phyloP scores from a whole-genome alignment of 2,329 filamentous ascomycete species.

The Dactylonectria estremocensis region DNA sequence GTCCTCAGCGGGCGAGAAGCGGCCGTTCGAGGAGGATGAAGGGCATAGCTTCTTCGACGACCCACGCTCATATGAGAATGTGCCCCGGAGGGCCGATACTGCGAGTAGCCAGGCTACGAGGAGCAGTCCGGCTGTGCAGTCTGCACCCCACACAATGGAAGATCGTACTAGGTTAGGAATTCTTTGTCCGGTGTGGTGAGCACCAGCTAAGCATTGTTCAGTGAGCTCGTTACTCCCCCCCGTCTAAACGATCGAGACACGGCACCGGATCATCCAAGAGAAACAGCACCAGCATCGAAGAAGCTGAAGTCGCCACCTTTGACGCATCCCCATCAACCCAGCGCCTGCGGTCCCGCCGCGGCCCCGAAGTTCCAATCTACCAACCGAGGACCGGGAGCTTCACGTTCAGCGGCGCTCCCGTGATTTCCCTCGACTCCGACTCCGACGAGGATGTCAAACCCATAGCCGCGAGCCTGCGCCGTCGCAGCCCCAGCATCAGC shows the following conservation, averaged over 20 bases:
- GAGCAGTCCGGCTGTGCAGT: slow-evolving; percentile 10
- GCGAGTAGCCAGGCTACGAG: slow-evolving; percentile 20
- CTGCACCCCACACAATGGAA: slow-evolving; percentile 25
- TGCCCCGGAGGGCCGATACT: neutral
- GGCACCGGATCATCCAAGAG: slow-evolving; percentile 42
- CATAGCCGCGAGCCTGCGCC: neutral
- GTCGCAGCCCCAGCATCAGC: slow-evolving; percentile 31
- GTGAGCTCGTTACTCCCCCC: slow-evolving; percentile 56
- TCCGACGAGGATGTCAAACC: slow-evolving; percentile 39
- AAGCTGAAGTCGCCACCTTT: slow-evolving; percentile 24
- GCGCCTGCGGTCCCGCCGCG: slow-evolving; percentile 28
- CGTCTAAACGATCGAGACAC: slow-evolving; percentile 56
- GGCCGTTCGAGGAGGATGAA: slow-evolving; percentile 38
- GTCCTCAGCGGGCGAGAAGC: slow-evolving; percentile 39
- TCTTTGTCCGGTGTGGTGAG: neutral
- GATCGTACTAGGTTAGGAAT: slow-evolving; percentile 43
- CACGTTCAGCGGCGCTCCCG: slow-evolving; percentile 26
- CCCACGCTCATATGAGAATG: neutral
- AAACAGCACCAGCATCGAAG: slow-evolving; percentile 33
- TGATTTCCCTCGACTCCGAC: slow-evolving; percentile 55
- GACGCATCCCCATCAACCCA: slow-evolving; percentile 45
- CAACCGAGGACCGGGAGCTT: slow-evolving; percentile 20
- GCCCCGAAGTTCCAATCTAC: slow-evolving; percentile 24
- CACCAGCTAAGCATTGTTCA: slow-evolving; percentile 40
- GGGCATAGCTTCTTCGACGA: slow-evolving; percentile 10